These are phyloP conservation scores for Candida jianshihensis DNA, from an alignment of 805 yeast genomes.

Conservation along the genomic window DNA sequence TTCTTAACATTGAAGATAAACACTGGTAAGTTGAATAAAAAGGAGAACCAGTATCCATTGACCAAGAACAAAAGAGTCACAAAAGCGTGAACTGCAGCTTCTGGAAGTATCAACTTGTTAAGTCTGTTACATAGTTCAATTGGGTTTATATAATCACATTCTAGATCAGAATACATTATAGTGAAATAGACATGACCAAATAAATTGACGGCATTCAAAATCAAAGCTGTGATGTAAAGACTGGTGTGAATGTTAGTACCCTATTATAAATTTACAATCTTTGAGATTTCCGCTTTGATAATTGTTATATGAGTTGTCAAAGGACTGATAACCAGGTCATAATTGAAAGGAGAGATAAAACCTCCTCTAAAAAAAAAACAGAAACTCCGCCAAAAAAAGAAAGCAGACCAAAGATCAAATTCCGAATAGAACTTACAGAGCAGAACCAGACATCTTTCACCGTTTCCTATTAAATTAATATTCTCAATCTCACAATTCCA, in stretches of 20 bases:
- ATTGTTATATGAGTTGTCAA: no score
- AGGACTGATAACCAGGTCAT: no score
- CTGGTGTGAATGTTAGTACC: neutral
- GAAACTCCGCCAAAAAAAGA: neutral
- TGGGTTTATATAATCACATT: constrained; percentile 94
- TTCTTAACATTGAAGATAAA: constrained; percentile 79
- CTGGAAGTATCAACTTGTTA: constrained; percentile 85
- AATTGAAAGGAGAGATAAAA: no score
- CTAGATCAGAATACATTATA: constrained; percentile 90
- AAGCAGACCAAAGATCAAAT: neutral
- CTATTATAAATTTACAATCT: no score
- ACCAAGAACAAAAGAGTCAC: constrained; percentile 65
- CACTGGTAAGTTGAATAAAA: constrained; percentile 76
- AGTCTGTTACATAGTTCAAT: constrained; percentile 91
- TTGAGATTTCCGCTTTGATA: no score
- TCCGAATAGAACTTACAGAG: neutral
- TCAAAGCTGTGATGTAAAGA: constrained; percentile 68
- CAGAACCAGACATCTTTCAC: neutral
- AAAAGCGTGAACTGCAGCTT: constrained; percentile 75
- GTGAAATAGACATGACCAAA: constrained; percentile 93
- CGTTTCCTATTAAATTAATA: no score
- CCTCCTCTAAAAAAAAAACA: neutral
- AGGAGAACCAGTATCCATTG: constrained; percentile 89
- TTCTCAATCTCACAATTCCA: neutral
- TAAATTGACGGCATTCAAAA: constrained; percentile 80